Percentiles rank a stretch among this genome's conserved stretches.
Conservation (phyloP, 2,329 filamentous ascomycete species). For the Arthrobotrys iridis region DNA sequence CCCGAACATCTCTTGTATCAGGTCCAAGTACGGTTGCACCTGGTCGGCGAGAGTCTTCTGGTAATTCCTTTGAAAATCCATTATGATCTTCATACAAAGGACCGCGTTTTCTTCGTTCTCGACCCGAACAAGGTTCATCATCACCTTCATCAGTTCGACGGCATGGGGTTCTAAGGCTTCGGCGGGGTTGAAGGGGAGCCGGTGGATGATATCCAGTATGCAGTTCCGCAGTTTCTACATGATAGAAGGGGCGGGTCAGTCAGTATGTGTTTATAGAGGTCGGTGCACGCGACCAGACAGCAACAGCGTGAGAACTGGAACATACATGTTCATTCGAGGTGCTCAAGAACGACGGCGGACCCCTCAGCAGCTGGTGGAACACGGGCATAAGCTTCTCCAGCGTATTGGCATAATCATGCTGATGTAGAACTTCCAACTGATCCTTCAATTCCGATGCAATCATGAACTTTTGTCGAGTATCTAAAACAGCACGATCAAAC, state of each 20-base stretch:
- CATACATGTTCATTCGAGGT: conserved; percentile 84
- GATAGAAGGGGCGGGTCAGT: conserved; percentile 9
- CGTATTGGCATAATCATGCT: conserved; percentile 80
- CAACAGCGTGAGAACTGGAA: not conserved
- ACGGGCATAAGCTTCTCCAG: conserved; percentile 88
- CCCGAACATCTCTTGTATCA: conserved; percentile 96
- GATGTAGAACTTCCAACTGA: conserved; percentile 84
- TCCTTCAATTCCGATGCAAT: conserved; percentile 88
- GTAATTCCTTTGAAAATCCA: conserved; percentile 95
- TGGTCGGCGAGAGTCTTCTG: conserved; percentile 80
- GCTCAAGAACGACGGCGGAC: conserved; percentile 88
- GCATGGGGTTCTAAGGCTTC: conserved; percentile 90
- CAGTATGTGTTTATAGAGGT: not conserved
- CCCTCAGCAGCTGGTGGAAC: conserved; percentile 84
- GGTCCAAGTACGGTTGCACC: conserved; percentile 86
- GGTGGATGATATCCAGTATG: conserved; percentile 91
- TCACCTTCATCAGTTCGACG: conserved; percentile 84
- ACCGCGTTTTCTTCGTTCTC: conserved; percentile 99
- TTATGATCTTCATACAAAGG: conserved; percentile 97
- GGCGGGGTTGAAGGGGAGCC: conserved; percentile 77
- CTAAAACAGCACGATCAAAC: conserved; percentile 64
- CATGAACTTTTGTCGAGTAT: conserved; percentile 81
- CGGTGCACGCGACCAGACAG: conserved; percentile 4
- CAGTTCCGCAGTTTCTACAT: conserved; percentile 85
- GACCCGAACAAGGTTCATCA: conserved; percentile 85